Conservation (phyloP, 129 eudicot species). For the Tanacetum coccineum region DNA sequence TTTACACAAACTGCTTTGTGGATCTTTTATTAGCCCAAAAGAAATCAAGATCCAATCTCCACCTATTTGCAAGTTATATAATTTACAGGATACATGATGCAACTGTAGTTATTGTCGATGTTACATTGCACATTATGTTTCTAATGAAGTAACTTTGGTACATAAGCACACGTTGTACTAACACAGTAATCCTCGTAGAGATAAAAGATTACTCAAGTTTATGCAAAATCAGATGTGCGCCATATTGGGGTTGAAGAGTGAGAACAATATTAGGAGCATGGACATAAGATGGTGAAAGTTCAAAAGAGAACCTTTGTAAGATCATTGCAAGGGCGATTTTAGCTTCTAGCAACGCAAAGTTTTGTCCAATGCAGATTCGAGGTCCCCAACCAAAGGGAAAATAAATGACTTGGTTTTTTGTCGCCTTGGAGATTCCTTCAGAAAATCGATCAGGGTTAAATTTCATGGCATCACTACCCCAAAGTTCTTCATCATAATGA, state of each 20-base stretch:
- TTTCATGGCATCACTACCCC: slow-evolving; percentile 35
- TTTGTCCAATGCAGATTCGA: slow-evolving; percentile 37
- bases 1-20: no score
- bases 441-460: slow-evolving; percentile 32
- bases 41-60: no score
- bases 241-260: slow-evolving; percentile 36
- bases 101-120: no score
- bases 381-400: slow-evolving; percentile 40
- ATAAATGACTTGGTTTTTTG: slow-evolving; percentile 23
- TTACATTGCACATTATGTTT: background rate
- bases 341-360: slow-evolving; percentile 37
- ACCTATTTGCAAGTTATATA: no score
- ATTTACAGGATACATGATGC: no score
- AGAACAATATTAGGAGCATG: slow-evolving; percentile 32
- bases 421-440: slow-evolving; percentile 36
- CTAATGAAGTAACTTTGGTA: background rate
- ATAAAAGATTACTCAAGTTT: slow-evolving; percentile 16
- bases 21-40: no score
- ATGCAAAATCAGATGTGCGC: slow-evolving; percentile 30
- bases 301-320: slow-evolving; percentile 31
- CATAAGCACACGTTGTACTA: background rate
- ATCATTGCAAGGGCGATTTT: slow-evolving; percentile 38
- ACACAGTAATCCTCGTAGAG: no score
- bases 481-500: slow-evolving; percentile 29
- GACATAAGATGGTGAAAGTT: slow-evolving; percentile 33